A percentile compares a stretch with the other conserved stretches of the same genome.
Conservation (phyloP, 768 basidiomycete genomes). For the Lactarius evosmus region DNA sequence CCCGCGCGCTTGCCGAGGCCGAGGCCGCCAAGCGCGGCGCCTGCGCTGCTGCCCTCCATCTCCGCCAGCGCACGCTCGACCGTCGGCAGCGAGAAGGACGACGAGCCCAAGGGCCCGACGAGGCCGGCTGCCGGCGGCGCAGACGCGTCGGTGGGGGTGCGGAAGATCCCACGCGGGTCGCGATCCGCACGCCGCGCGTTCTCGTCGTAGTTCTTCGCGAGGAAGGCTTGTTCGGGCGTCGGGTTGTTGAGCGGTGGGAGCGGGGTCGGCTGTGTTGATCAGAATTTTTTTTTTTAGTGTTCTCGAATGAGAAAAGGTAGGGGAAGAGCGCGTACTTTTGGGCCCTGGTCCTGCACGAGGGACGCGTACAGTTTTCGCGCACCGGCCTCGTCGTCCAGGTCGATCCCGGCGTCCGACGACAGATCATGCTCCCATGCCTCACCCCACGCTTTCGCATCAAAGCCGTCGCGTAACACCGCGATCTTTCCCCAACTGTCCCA, state of each 20-base stretch:
- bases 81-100: slow-evolving; percentile 78
- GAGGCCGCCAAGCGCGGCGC: slow-evolving; percentile 28
- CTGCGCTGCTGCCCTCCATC: slow-evolving; percentile 65
- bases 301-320: not conserved
- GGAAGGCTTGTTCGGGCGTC: slow-evolving; percentile 86
- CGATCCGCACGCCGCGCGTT: slow-evolving; percentile 86
- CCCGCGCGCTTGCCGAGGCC: slow-evolving; percentile 23
- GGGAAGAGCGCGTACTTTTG: slow-evolving; percentile 50
- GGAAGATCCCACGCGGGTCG: slow-evolving; percentile 86
- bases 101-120: slow-evolving; percentile 90
- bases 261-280: slow-evolving; percentile 49
- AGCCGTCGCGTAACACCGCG: slow-evolving; percentile 82
- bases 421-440: slow-evolving; percentile 79
- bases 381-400: slow-evolving; percentile 43
- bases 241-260: slow-evolving; percentile 77
- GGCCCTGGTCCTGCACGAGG: slow-evolving; percentile 73
- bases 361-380: slow-evolving; percentile 64
- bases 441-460: slow-evolving; percentile 77
- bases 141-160: slow-evolving; percentile 63
- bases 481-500: slow-evolving; percentile 99
- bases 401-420: slow-evolving; percentile 37
- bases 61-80: slow-evolving; percentile 86
- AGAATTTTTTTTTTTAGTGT: not conserved
- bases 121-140: slow-evolving; percentile 63
- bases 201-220: slow-evolving; percentile 87